Conservation (phyloP, 345 rosid species). For the Brassica juncea region DNA sequence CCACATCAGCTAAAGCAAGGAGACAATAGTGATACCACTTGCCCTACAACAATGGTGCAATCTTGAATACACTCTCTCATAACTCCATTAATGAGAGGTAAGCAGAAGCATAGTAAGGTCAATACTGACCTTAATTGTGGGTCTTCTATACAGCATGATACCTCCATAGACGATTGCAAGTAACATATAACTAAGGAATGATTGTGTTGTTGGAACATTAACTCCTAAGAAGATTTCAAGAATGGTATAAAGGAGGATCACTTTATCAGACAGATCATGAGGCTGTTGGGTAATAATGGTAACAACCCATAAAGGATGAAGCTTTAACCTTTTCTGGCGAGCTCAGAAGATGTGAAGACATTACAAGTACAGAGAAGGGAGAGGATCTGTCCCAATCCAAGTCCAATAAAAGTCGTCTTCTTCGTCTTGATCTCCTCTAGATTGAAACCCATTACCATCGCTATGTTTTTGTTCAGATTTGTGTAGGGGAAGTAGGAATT, state of each 20-base stretch:
- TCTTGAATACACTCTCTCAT: not conserved
- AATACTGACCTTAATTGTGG: slow-evolving; percentile 50
- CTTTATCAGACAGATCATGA: not conserved
- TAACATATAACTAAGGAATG: slow-evolving; percentile 49
- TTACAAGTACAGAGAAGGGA: slow-evolving; percentile 62
- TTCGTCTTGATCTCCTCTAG: slow-evolving; percentile 51
- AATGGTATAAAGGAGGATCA: not conserved
- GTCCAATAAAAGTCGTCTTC: slow-evolving; percentile 64
- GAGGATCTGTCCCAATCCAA: slow-evolving; percentile 75
- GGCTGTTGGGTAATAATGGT: not conserved
- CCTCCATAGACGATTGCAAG: slow-evolving; percentile 25
- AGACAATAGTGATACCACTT: slow-evolving; percentile 82
- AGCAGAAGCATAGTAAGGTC: not conserved
- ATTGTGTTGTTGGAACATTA: slow-evolving; percentile 64
- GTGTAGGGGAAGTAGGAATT: not conserved
- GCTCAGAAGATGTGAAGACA: slow-evolving; percentile 57
- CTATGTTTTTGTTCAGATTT: not conserved
- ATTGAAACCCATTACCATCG: slow-evolving; percentile 35
- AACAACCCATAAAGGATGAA: not conserved
- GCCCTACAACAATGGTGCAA: slow-evolving; percentile 50
- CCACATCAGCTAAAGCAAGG: slow-evolving; percentile 81
- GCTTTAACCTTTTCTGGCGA: slow-evolving; percentile 61
- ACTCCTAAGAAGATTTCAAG: slow-evolving; percentile 41
- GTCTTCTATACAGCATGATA: slow-evolving; percentile 47
- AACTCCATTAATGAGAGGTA: not conserved